Base-by-base conservation (phyloP, 441 rosid species). In the Erysimum pusillum region DNA sequence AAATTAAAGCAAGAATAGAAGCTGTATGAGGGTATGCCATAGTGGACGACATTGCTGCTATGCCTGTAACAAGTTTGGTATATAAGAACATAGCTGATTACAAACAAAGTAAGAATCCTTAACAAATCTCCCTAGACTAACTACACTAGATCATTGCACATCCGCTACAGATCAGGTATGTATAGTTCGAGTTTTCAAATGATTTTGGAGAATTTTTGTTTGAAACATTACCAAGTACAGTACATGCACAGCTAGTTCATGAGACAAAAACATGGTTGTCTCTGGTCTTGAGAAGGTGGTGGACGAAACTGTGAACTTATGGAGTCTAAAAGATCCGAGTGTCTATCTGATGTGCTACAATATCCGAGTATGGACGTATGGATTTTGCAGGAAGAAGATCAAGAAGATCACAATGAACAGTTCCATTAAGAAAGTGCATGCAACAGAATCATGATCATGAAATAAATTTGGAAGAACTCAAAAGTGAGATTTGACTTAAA, bases 391-490 rank as follows among this genome's bases (percentile, higher is more conserved):
- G n/a, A n/a, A n/a, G n/a, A n/a, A n/a, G n/a, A n/a, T n/a, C n/a
- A n/a, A n/a, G n/a, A n/a, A n/a, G n/a, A n/a, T n/a, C n/a, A n/a
- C n/a, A n/a, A 1, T 4, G 11, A 14, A 4, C 11, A 41, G 11
- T 3, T 25, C 3, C 3, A 25, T 3, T 2, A 3, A 1, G 1
- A 2, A 22, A 22, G 25, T 22, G 2, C 25, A n/a, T n/a, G n/a
- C n/a, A n/a, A n/a, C n/a, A n/a, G n/a, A n/a, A n/a, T n/a, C n/a
- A n/a, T n/a, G n/a, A n/a, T n/a, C n/a, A n/a, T n/a, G n/a, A n/a
- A n/a, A n/a, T n/a, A n/a, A n/a, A n/a, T n/a, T n/a, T n/a, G n/a
- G 1, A 1, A 2, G 2, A 2, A 2, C 2, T 22, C 2, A 1
- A 22, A 2, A 22, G 25, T 22, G 25, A 22, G 25, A 22, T 22